Evolutionary conservation across 768 basidiomycete species (phyloP), one percentile per base, ranked within the genome.

Genomic region (Candolleomyces eurysporus): DNA sequence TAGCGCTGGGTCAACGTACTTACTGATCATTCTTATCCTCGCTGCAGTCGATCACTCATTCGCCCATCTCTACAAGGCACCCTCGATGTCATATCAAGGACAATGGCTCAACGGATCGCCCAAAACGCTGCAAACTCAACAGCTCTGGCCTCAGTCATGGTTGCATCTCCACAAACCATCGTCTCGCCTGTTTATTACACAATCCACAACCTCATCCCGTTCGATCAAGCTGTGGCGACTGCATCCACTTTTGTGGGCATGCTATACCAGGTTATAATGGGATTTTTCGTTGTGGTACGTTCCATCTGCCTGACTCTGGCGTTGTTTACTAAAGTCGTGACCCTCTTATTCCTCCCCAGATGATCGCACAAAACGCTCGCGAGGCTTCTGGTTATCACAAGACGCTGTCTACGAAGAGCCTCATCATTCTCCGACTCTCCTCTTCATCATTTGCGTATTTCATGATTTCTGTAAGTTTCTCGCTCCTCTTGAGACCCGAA

Each of bases 211-310:
- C 61, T 85, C 2, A 71, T 77, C 16, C 85, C 88, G 0, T 89
- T 88, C 60, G 79, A 88, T 63, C 68, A 79, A 13, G 81, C n/a
- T n/a, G n/a, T n/a, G n/a, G n/a, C n/a, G n/a, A n/a, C n/a, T n/a
- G n/a, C n/a, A n/a, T n/a, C n/a, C 1, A 81, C 79, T n/a, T 85
- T 78, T 51, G 79, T 82, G 16, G 85, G 85, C 26, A 71, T 86
- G 42, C 80, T 86, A 32, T 85, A 84, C 66, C 75, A 82, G 36
- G 66, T 79, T 7, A 79, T 82, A 32, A 65, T 81, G 17, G 70
- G 80, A 17, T 78, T 80, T 63, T 76, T 80, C 69, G 66, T 80
- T 31, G 77, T 78, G 10, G 76, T 79, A 68, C 21, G 14, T 7
- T 7, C 10, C 21, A 7, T 7, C 31, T 48, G 3, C 14, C 46